Evolutionary conservation across 805 yeast genomes (phyloP).

Genomic region (Starmera dryadoides): DNA sequence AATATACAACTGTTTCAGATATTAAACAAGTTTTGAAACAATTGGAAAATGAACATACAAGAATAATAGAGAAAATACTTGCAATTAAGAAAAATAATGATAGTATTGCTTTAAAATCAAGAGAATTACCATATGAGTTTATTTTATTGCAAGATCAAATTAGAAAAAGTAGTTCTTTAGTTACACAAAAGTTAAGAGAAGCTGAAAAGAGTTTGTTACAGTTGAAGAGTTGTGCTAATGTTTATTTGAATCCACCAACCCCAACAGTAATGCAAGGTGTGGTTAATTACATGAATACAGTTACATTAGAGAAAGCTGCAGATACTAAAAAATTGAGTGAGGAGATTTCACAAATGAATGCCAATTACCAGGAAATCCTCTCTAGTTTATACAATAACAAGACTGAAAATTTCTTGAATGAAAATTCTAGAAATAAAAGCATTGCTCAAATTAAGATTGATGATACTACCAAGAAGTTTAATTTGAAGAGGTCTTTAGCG

Average conservation of each 20-base stretch:
- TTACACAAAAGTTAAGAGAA: conserved; percentile 6
- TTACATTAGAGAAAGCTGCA: conserved; percentile 12
- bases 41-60: conserved; percentile 1
- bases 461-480: conserved; percentile 6
- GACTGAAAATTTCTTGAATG: too few species aligned
- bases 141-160: conserved; percentile 10
- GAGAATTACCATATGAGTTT: conserved; percentile 15
- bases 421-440: background rate
- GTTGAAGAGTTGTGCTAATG: conserved; percentile 12
- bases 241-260: conserved; percentile 5
- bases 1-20: background rate
- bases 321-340: conserved; percentile 13
- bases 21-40: conserved; percentile 3
- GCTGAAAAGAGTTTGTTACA: conserved; percentile 13
- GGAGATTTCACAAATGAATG: conserved; percentile 14
- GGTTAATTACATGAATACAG: conserved; percentile 8
- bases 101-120: conserved; percentile 4
- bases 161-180: conserved; percentile 7
- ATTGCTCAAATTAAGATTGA: conserved; percentile 11
- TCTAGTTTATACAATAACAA: background rate
- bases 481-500: conserved; percentile 2
- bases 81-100: conserved; percentile 5
- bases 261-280: conserved; percentile 9
- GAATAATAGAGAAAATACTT: conserved; percentile 6
- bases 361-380: conserved; percentile 12